phyloP scores from a whole-genome alignment of 2,329 filamentous ascomycete species.

The Coniella lustricola region DNA sequence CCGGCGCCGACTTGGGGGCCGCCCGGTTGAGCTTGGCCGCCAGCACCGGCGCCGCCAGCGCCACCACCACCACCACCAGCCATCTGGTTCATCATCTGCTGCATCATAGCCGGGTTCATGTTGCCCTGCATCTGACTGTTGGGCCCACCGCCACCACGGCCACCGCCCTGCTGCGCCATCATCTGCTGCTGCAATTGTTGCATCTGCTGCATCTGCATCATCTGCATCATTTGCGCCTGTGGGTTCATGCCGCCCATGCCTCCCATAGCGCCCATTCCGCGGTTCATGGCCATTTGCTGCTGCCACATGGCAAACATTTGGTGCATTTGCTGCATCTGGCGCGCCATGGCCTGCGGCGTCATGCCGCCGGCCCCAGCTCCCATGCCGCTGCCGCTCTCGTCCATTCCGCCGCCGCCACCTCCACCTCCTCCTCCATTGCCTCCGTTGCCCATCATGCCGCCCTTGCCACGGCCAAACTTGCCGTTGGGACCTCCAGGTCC shows the following conservation, averaged over 20 bases:
- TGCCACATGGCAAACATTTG: slow-evolving; percentile 85
- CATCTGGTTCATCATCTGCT: slow-evolving; percentile 43
- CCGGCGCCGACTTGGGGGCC: slow-evolving; percentile 21
- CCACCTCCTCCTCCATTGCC: too few species aligned
- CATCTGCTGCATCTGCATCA: slow-evolving; percentile 72
- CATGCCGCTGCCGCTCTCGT: slow-evolving; percentile 21
- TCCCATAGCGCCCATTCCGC: slow-evolving; percentile 23
- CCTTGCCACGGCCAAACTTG: slow-evolving; percentile 46
- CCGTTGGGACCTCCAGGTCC: slow-evolving; percentile 48
- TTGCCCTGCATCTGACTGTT: slow-evolving; percentile 32
- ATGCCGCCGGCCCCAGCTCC: slow-evolving; percentile 46
- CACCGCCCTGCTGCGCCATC: slow-evolving; percentile 27
- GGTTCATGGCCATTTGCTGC: slow-evolving; percentile 82
- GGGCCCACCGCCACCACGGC: slow-evolving; percentile 26
- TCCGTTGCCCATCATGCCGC: slow-evolving; percentile 35
- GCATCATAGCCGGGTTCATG: slow-evolving; percentile 50
- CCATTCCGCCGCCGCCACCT: too few species aligned
- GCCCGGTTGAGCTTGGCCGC: slow-evolving; percentile 28
- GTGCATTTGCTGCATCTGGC: slow-evolving; percentile 98
- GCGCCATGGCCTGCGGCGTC: slow-evolving; percentile 95
- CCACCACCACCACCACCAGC: slow-evolving; percentile 19
- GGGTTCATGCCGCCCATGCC: slow-evolving; percentile 38
- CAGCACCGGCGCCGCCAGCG: slow-evolving; percentile 10
- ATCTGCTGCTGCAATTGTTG: slow-evolving; percentile 45
- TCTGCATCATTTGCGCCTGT: slow-evolving; percentile 41